Evolutionary conservation across 2,329 filamentous ascomycete genomes (phyloP).

Genomic region (Exophiala sp.): DNA sequence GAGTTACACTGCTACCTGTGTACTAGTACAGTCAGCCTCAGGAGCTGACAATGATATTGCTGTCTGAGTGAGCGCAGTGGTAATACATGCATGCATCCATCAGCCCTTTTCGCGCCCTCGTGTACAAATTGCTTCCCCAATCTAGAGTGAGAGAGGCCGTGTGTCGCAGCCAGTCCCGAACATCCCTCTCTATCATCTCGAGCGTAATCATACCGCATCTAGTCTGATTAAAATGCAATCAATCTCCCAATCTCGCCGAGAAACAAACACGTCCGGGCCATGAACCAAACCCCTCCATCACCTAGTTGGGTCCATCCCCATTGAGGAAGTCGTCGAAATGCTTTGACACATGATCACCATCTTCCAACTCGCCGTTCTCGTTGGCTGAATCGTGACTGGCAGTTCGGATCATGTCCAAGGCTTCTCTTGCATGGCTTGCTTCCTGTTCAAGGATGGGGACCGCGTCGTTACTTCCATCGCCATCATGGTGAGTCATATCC

Average conservation of each 20-base stretch:
- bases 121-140: neutral
- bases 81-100: neutral
- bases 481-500: conserved; percentile 43
- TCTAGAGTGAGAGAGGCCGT: neutral
- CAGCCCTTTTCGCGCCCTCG: too few species aligned
- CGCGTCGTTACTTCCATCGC: conserved; percentile 26
- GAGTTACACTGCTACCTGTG: too few species aligned
- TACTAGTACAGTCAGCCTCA: neutral
- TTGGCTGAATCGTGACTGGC: conserved; percentile 27
- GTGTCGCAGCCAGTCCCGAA: neutral
- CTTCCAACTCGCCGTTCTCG: conserved; percentile 28
- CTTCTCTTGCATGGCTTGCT: conserved; percentile 45
- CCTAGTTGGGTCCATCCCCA: conserved; percentile 16
- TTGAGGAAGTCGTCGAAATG: conserved; percentile 31
- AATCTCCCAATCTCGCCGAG: neutral
- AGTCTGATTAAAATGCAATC: neutral
- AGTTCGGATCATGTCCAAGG: conserved; percentile 35
- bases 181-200: neutral
- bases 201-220: neutral
- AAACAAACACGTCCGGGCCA: neutral
- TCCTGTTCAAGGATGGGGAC: conserved; percentile 31
- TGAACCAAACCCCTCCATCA: neutral
- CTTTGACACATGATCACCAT: conserved; percentile 23
- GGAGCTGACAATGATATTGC: neutral
- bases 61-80: neutral